Evolutionary conservation across 768 basidiomycete species (phyloP), one percentile per base, ranked within the genome.

Genomic region (Tricholoma sp.): DNA sequence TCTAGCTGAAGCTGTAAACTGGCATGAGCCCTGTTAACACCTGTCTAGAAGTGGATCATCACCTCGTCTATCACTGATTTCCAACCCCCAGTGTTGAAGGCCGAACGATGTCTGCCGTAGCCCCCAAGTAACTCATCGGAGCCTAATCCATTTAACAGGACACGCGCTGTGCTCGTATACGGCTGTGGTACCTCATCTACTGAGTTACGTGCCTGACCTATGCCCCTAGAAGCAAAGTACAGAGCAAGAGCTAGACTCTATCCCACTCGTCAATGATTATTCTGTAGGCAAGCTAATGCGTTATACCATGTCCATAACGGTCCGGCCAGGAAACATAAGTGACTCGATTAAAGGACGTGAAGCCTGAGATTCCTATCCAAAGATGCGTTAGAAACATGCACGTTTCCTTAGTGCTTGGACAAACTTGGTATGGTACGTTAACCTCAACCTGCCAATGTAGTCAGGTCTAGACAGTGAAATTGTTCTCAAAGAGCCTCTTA

Each of bases 51-150:
- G 5, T 20, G 13, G 31, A 31, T 32, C 29, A 31, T 32, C 29
- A 94, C 94, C 80, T 97, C 94, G 32, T 86, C 78, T 51, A 95
- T 79, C 42, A 93, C 80, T 8, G 83, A 87, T 59, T 76, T 64
- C 93, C 93, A 96, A 10, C 89, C 84, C 17, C 78, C 80, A 6
- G 69, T 63, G 6, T 72, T 76, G 66, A 82, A 98, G 1, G 85
- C 89, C 9, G 84, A 81, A 7, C 92, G 81, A 73, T 98, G 94
- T 56, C 97, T 79, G 2, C 90, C 82, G 68, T 99, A 99, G 1
- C 97, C 97, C 2, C 94, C 97, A 4, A 99, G 76, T 39, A 98
- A 77, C 67, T 99, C 97, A 66, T 99, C 97, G 1, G 97, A 91
- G 0, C 97, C 97, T 6, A 99, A 75, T 1, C 97, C 97, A 59